A percentile compares a stretch with the other conserved stretches of the same genome.
Evolutionary conservation across 306 rosid genomes (phyloP).

Genomic region (Styphnolobium japonicum): DNA sequence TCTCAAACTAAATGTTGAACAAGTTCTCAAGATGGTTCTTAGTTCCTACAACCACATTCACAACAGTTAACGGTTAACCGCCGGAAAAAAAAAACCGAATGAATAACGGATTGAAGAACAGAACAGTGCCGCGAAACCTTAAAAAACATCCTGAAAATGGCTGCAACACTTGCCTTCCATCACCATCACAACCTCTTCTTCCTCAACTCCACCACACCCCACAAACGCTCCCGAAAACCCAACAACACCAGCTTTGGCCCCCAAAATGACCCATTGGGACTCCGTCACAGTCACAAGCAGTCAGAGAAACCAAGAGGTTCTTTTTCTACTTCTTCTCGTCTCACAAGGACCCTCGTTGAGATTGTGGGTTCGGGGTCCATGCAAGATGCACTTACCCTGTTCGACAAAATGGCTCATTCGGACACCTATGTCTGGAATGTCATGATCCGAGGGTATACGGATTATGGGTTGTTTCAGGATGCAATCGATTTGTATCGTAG

Average conservation of each 20-base stretch:
- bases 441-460: constrained; percentile 46
- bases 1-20: too few species aligned
- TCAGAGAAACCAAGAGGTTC: neutral
- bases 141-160: constrained; percentile 27
- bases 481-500: constrained; percentile 40
- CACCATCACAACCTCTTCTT: constrained; percentile 13
- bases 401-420: constrained; percentile 43
- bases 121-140: neutral
- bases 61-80: neutral
- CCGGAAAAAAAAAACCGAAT: neutral
- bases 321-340: neutral
- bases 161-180: constrained; percentile 17
- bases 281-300: neutral
- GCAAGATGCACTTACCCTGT: constrained; percentile 47
- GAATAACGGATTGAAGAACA: neutral
- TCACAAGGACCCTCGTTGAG: constrained; percentile 26
- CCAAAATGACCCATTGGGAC: too few species aligned
- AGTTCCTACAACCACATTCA: too few species aligned
- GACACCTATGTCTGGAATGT: constrained; percentile 48
- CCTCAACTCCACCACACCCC: constrained; percentile 16
- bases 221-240: neutral
- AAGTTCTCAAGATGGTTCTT: too few species aligned
- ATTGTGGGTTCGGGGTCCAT: constrained; percentile 38
- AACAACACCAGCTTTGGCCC: neutral
- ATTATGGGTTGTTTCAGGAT: constrained; percentile 35